These are phyloP conservation scores for Phaeosphaeriaceae sp. DNA, from an alignment of 2,329 filamentous ascomycete species.

Conservation along the genomic window DNA sequence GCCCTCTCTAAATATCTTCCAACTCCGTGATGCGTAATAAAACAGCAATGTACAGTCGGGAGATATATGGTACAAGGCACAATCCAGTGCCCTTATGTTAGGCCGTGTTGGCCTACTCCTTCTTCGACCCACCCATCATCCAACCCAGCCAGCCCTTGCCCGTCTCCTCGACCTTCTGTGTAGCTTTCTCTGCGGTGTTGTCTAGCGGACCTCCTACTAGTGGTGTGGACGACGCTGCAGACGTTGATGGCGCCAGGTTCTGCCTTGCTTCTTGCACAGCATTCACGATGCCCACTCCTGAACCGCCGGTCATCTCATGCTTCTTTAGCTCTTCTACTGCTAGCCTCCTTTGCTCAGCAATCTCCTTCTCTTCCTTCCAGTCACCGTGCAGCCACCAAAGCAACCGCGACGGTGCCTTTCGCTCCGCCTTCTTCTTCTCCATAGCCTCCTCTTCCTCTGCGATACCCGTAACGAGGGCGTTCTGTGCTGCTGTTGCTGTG, in stretches of 20 bases:
- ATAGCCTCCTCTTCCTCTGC: conserved; percentile 66
- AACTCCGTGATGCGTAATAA: conserved; percentile 44
- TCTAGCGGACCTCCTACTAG: conserved; percentile 55
- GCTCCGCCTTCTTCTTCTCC: conserved; percentile 43
- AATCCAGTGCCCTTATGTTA: conserved; percentile 3
- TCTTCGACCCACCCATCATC: conserved; percentile 49
- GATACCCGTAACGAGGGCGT: conserved; percentile 63
- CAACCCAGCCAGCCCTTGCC: conserved; percentile 56
- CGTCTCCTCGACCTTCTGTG: conserved; percentile 43
- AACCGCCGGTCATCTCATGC: conserved; percentile 29
- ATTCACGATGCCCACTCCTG: conserved; percentile 33
- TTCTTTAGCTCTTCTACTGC: conserved; percentile 40
- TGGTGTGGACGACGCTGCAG: conserved; percentile 34
- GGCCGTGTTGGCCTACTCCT: conserved; percentile 24
- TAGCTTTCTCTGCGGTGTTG: conserved; percentile 52
- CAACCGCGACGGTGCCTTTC: conserved; percentile 38
- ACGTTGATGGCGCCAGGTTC: conserved; percentile 30
- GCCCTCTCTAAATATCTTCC: conserved; percentile 23
- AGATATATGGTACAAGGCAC: conserved; percentile 42
- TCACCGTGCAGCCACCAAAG: conserved; percentile 47
- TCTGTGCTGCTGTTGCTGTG: conserved; percentile 58
- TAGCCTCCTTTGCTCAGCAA: conserved; percentile 42
- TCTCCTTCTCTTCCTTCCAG: conserved; percentile 47
- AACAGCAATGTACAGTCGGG: conserved; percentile 43
- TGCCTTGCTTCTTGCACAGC: conserved; percentile 44